These are phyloP conservation scores for Alternaria consortialis DNA, from an alignment of 2,329 filamentous ascomycete species.

Conservation along the genomic window DNA sequence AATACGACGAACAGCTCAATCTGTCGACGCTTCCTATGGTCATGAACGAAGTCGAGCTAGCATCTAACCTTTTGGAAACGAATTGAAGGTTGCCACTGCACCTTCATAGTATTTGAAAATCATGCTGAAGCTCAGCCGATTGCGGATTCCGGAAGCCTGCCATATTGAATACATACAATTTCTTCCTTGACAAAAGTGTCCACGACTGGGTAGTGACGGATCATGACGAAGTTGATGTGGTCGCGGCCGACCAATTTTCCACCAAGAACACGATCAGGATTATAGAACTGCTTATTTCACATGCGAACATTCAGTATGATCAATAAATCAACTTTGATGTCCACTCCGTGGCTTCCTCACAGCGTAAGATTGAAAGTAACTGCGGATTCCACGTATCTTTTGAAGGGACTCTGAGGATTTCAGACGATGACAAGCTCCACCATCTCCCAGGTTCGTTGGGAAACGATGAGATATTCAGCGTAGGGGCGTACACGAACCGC, in stretches of 20 bases:
- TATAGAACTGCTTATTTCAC: neutral
- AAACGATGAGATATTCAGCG: neutral
- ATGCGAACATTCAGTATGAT: neutral
- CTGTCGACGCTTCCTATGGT: too few relatives aligned
- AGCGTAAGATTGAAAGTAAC: rapidly evolving
- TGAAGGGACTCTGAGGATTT: neutral
- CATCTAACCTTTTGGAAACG: too few relatives aligned
- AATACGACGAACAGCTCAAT: too few relatives aligned
- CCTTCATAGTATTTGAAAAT: too few relatives aligned
- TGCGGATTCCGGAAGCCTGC: neutral
- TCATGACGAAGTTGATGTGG: neutral
- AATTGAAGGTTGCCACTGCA: too few relatives aligned
- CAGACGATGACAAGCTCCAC: neutral
- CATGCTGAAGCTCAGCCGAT: too few relatives aligned
- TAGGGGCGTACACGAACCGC: rapidly evolving
- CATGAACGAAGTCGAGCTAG: too few relatives aligned
- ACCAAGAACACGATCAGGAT: conserved; percentile 1
- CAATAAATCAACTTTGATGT: neutral
- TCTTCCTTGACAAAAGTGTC: neutral
- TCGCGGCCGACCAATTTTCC: neutral
- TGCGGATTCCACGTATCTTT: neutral
- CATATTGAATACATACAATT: neutral
- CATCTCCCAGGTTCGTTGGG: neutral
- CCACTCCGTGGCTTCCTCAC: rapidly evolving
- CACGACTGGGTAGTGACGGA: neutral